Conservation (phyloP, 2,329 filamentous ascomycete species). For the Cytospora leucostoma region DNA sequence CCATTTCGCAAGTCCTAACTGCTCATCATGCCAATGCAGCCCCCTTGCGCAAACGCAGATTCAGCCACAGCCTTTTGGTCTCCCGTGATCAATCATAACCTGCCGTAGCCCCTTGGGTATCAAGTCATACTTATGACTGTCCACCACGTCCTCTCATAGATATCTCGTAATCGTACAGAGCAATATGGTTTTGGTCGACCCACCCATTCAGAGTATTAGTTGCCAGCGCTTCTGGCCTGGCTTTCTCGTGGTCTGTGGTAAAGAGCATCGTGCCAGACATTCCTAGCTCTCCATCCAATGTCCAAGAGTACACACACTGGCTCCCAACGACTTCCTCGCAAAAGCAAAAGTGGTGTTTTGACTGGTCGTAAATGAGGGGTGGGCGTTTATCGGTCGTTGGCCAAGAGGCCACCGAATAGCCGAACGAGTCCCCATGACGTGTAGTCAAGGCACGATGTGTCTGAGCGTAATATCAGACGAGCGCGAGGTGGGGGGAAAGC, state of each 20-base stretch:
- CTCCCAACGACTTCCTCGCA: neutral
- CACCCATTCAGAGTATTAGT: slow-evolving; percentile 1
- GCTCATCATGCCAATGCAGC: slow-evolving; percentile 10
- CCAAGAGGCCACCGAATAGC: neutral
- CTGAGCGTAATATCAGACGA: neutral
- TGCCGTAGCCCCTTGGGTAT: slow-evolving; percentile 15
- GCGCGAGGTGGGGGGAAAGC: neutral
- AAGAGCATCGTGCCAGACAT: slow-evolving; percentile 3
- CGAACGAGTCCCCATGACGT: neutral
- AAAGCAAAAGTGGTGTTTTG: neutral
- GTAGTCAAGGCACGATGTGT: neutral
- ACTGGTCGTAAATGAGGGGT: neutral
- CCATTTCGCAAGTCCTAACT: slow-evolving; percentile 14
- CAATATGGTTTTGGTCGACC: slow-evolving; percentile 4
- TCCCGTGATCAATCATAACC: slow-evolving; percentile 18
- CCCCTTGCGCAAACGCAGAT: neutral
- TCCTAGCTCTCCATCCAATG: neutral
- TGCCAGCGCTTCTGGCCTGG: neutral
- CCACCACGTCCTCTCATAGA: slow-evolving; percentile 14
- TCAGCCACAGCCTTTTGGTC: neutral
- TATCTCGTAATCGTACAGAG: slow-evolving; percentile 20
- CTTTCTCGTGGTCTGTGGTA: neutral
- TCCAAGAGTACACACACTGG: neutral
- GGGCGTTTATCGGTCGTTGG: neutral
- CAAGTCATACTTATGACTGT: slow-evolving; percentile 20